phyloP scores from a whole-genome alignment of 129 eudicot genomes.

The Chrysanthemum lavandulifolium region DNA sequence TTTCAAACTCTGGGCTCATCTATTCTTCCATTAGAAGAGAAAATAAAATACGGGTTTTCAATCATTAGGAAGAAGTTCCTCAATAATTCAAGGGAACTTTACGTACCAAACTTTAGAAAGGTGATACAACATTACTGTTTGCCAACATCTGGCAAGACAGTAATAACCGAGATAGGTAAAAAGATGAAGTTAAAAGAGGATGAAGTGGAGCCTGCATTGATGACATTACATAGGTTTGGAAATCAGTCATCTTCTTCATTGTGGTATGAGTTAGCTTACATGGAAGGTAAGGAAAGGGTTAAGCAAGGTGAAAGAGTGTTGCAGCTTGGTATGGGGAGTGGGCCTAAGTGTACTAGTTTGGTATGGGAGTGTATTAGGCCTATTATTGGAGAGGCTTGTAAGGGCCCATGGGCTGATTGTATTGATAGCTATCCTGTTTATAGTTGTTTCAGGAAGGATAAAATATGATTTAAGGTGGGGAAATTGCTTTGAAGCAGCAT shows the following conservation, averaged over 20 bases:
- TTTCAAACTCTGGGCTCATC: conserved; percentile 46
- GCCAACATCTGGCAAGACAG: conserved; percentile 54
- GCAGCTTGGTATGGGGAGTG: conserved; percentile 80
- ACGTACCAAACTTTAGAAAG: conserved; percentile 60
- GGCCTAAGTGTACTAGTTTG: conserved; percentile 65
- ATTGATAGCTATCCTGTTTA: conserved; percentile 46
- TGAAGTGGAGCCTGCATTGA: conserved; percentile 65
- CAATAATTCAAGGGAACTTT: conserved; percentile 42
- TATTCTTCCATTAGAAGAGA: conserved; percentile 54
- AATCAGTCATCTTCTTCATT: conserved; percentile 80
- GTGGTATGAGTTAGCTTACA: conserved; percentile 82
- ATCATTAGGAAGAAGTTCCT: conserved; percentile 32
- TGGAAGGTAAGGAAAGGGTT: conserved; percentile 69
- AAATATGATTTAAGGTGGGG: background rate
- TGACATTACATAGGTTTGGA: conserved; percentile 79
- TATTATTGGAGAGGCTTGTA: conserved; percentile 49
- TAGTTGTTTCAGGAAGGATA: background rate
- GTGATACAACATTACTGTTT: conserved; percentile 69
- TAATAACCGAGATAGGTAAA: conserved; percentile 55
- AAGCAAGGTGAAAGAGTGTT: conserved; percentile 65
- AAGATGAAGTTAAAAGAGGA: conserved; percentile 59
- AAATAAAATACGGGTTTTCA: conserved; percentile 40
- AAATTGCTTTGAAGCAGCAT: background rate
- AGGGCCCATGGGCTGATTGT: conserved; percentile 75
- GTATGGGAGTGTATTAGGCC: conserved; percentile 75